These are phyloP conservation scores for Avena sativa DNA, from an alignment of 176 grass and related monocot genomes.

Conservation along the genomic window DNA sequence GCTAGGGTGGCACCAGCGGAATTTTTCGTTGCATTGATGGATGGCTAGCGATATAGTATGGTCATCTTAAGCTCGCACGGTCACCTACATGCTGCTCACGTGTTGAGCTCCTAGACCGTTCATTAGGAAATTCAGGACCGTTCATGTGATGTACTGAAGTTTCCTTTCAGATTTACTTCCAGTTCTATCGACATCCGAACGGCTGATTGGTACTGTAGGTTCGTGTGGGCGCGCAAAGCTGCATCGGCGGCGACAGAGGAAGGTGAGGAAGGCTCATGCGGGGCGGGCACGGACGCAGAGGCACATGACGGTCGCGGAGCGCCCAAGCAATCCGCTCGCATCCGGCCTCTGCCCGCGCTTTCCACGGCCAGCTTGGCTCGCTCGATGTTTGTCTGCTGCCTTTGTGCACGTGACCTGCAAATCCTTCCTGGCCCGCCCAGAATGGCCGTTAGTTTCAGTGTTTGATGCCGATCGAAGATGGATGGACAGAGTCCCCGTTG, in stretches of 20 bases:
- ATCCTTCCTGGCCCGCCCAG: background rate
- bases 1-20: background rate
- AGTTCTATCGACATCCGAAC: background rate
- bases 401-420: background rate
- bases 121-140: background rate
- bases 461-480: background rate
- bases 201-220: background rate
- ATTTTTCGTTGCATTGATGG: background rate
- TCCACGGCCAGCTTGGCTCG: slow-evolving; percentile 27
- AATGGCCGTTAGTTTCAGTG: background rate
- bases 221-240: background rate
- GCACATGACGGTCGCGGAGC: slow-evolving; percentile 54
- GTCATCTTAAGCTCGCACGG: background rate
- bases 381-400: background rate
- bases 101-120: background rate
- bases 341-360: background rate
- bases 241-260: background rate
- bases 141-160: background rate
- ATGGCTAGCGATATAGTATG: background rate
- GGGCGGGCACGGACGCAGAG: background rate
- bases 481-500: background rate
- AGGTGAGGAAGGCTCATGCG: background rate
- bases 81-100: background rate
- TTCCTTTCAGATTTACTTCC: background rate
- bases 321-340: slow-evolving; percentile 33